phyloP scores from a whole-genome alignment of 306 rosid genomes.

The Fragaria nilgerrensis region DNA sequence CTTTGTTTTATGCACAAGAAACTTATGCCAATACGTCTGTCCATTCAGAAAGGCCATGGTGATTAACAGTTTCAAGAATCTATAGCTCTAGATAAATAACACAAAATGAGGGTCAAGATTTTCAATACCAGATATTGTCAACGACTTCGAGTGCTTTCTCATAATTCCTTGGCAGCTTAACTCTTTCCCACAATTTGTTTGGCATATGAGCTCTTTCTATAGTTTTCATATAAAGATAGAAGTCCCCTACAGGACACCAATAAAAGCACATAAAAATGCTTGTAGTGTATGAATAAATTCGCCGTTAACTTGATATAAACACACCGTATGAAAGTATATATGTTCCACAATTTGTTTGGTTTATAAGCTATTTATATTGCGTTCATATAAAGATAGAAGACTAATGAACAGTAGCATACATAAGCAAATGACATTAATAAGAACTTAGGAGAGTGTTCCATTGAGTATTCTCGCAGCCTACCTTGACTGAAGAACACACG shows the following conservation, averaged over 20 bases:
- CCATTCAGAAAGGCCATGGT: conserved; percentile 19
- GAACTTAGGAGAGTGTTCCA: neutral
- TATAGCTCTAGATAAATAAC: conserved; percentile 1
- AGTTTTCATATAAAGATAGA: conserved; percentile 92
- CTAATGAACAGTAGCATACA: neutral
- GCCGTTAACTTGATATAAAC: neutral
- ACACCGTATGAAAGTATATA: neutral
- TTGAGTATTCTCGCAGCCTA: neutral
- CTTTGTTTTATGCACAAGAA: conserved; percentile 84
- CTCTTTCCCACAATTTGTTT: conserved; percentile 87
- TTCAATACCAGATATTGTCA: conserved; percentile 74
- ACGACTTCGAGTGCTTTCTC: conserved; percentile 82
- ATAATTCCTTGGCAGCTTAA: conserved; percentile 84
- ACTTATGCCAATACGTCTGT: conserved; percentile 93
- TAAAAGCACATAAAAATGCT: neutral
- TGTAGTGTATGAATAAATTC: neutral
- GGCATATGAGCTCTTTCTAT: conserved; percentile 97
- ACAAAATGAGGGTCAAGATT: neutral
- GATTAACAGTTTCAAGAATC: conserved; percentile 8
- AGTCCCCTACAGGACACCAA: conserved; percentile 63
- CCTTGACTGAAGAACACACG: neutral
- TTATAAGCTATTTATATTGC: conserved; percentile 84
- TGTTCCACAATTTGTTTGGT: conserved; percentile 73
- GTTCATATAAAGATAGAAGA: conserved; percentile 81
- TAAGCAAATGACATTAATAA: neutral